Conservation (phyloP, 1,284 basidiomycete species). For the Malassezia nana region DNA sequence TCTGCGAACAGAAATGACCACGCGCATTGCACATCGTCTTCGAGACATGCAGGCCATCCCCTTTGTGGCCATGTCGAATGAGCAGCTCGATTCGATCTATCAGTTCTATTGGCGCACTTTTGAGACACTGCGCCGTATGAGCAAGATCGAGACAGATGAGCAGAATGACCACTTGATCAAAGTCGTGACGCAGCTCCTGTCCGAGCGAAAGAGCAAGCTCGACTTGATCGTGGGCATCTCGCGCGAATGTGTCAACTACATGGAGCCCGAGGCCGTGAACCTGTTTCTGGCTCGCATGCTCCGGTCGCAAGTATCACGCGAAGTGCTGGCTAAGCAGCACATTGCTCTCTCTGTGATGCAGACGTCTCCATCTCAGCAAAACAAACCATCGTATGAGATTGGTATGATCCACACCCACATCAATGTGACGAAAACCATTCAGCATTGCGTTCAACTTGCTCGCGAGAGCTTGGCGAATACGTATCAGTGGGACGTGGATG, state of each 20-base stretch:
- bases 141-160: slow-evolving; percentile 61
- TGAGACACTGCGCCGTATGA: slow-evolving; percentile 60
- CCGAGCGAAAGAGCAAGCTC: slow-evolving; percentile 56
- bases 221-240: slow-evolving; percentile 44
- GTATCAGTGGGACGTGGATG: slow-evolving; percentile 49
- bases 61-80: slow-evolving; percentile 77
- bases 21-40: slow-evolving; percentile 75
- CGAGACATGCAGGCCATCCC: slow-evolving; percentile 76
- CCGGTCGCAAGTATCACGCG: slow-evolving; percentile 73
- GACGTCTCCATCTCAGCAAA: slow-evolving; percentile 19
- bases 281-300: slow-evolving; percentile 84
- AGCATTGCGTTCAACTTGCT: slow-evolving; percentile 52
- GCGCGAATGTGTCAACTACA: slow-evolving; percentile 57
- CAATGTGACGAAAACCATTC: slow-evolving; percentile 53
- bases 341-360: slow-evolving; percentile 57
- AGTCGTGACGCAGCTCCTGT: slow-evolving; percentile 59
- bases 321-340: slow-evolving; percentile 80
- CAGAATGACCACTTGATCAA: slow-evolving; percentile 72
- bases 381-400: slow-evolving; percentile 44
- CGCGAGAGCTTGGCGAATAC: slow-evolving; percentile 56
- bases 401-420: slow-evolving; percentile 75
- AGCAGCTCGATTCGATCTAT: slow-evolving; percentile 72
- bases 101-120: slow-evolving; percentile 53
- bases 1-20: slow-evolving; percentile 74
- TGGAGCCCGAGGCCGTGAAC: slow-evolving; percentile 68